Evolutionary conservation across 176 grass and related monocot species (phyloP), one percentile per base, ranked within the genome.

Genomic region (Avena sativa): DNA sequence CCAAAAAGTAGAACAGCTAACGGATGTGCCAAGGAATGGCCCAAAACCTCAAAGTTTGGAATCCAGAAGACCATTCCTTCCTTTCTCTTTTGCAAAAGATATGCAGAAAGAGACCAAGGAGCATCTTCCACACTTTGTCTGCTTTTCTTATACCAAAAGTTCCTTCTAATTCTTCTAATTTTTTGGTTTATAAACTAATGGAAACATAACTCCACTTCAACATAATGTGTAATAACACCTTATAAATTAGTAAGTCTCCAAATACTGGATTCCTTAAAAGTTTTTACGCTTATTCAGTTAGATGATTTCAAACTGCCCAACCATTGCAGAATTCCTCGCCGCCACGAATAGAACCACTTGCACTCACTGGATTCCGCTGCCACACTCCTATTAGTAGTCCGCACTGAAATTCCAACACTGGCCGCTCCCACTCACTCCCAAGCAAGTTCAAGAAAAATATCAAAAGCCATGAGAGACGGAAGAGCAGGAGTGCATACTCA

Each of bases 51-150:
- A 87, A 21, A 63, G 43, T 81, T 83, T 83, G 51, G 85, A 81
- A 87, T 63, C 78, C 67, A 51, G 21, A 14, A 50, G 19, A 81
- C 6, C 36, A 64, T 34, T 65, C 8, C 44, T 12, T 63, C 46
- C 21, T 87, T 81, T 85, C 55, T 87, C 79, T 84, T 89, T 72
- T 79, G 65, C 81, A 79, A 79, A 79, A 79, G 74, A 60, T 71
- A 66, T 57, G 36, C 70, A 76, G 6, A 82, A 82, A 82, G 86
- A 66, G 58, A 81, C 30, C 28, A 26, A 75, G 79, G 10, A 53
- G 86, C 86, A 82, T 87, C 86, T 87, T 34, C 67, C 2, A 73
- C 8, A 34, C 81, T 57, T 72, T 72, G 67, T n/a, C 30, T 58
- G 19, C 67, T 83, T 71, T 83, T 65, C 40, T 50, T 81, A 59